Evolutionary conservation across 2,329 filamentous ascomycete species (phyloP).

Genomic region (Pseudogymnoascus sp.): DNA sequence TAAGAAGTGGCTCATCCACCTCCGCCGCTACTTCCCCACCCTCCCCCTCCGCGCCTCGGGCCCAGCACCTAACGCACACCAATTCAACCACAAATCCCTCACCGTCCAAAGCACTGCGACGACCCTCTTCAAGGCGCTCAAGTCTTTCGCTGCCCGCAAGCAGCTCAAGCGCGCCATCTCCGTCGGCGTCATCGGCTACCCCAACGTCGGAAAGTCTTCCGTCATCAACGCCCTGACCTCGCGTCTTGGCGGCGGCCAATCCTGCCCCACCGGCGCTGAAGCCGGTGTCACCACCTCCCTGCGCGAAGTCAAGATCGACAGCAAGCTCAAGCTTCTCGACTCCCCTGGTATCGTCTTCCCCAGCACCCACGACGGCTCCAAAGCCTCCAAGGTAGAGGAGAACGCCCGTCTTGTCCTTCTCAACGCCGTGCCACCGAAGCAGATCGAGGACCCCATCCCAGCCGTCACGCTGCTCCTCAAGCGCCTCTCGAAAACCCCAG

Average conservation of each 20-base stretch:
- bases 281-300: constrained; percentile 86
- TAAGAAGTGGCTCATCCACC: constrained; percentile 69
- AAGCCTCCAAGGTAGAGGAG: constrained; percentile 54
- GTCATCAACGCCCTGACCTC: constrained; percentile 89
- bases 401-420: constrained; percentile 81
- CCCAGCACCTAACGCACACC: constrained; percentile 76
- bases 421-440: constrained; percentile 86
- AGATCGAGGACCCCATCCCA: constrained; percentile 86
- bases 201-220: constrained; percentile 92
- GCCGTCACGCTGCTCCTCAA: constrained; percentile 79
- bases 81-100: constrained; percentile 85
- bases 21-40: constrained; percentile 85
- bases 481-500: constrained; percentile 64
- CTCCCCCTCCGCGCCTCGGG: constrained; percentile 79
- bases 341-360: constrained; percentile 94
- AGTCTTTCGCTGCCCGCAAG: constrained; percentile 75
- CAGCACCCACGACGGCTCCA: constrained; percentile 50
- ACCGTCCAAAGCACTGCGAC: constrained; percentile 80
- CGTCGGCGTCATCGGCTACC: constrained; percentile 90
- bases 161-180: constrained; percentile 84
- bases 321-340: constrained; percentile 86
- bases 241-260: constrained; percentile 60
- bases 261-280: constrained; percentile 83
- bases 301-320: constrained; percentile 87
- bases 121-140: constrained; percentile 79